A percentile compares a stretch with the other conserved stretches of the same genome.
These are phyloP conservation scores for Raffaelea ambrosiae DNA, from an alignment of 2,329 filamentous ascomycete genomes.

Conservation along the genomic window DNA sequence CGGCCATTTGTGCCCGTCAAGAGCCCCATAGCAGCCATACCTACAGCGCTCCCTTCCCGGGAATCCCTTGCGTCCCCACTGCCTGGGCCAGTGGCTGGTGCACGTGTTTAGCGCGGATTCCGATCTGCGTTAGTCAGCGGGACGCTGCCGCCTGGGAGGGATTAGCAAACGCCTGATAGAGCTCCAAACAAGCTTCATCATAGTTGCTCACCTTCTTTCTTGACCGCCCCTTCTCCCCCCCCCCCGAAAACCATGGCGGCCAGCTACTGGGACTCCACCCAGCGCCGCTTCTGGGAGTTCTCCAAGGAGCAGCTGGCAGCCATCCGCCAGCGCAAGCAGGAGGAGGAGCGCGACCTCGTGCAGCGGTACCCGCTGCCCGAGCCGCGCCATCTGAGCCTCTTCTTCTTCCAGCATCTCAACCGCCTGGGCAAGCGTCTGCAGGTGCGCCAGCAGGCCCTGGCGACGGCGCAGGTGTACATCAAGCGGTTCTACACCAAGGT, in stretches of 20 bases:
- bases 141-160: no score
- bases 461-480: slow-evolving; percentile 90
- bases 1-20: not conserved
- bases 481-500: slow-evolving; percentile 89
- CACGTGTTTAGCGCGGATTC: slow-evolving; percentile 7
- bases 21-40: no score
- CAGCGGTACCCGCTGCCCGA: slow-evolving; percentile 78
- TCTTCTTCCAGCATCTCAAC: slow-evolving; percentile 79
- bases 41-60: no score
- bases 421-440: slow-evolving; percentile 78
- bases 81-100: not conserved
- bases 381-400: slow-evolving; percentile 75
- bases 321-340: slow-evolving; percentile 67
- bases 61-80: no score
- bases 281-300: slow-evolving; percentile 85
- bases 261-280: slow-evolving; percentile 95
- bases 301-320: slow-evolving; percentile 70
- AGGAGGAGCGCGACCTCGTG: slow-evolving; percentile 64
- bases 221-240: slow-evolving; percentile 5
- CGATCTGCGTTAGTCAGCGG: no score
- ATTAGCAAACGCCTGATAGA: no score
- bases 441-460: slow-evolving; percentile 83
- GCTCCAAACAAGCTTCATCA: no score
- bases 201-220: no score
- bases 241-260: slow-evolving; percentile 60